These are phyloP conservation scores for Phytophthora meadii DNA, from an alignment of 352 stramenopile species.

Conservation along the genomic window DNA sequence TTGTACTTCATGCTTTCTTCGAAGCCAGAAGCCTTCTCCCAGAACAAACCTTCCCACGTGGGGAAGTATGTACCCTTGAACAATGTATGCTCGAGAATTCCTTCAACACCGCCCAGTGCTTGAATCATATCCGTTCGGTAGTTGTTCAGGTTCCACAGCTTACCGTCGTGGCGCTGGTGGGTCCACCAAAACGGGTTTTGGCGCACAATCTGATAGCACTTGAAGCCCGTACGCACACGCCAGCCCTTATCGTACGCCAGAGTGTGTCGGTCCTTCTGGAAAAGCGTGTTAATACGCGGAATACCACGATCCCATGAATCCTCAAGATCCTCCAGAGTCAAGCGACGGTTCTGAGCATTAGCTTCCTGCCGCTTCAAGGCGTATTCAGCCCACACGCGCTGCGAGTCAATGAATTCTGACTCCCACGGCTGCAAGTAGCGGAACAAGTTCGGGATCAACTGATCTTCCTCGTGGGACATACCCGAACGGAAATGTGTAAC, in stretches of 20 bases:
- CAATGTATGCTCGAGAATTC: conserved; percentile 99
- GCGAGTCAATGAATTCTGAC: conserved; percentile 99
- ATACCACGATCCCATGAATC: conserved; percentile 99
- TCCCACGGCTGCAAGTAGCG: conserved; percentile 99
- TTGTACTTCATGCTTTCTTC: conserved; percentile 99
- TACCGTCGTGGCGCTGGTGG: conserved; percentile 98
- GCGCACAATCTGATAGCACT: conserved; percentile 97
- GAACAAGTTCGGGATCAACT: conserved; percentile 99
- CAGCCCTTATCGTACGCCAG: conserved; percentile 99
- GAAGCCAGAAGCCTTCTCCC: conserved; percentile 98
- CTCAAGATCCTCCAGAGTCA: conserved; percentile 99
- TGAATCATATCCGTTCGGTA: conserved; percentile 99
- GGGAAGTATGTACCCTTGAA: conserved; percentile 99
- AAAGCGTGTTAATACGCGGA: conserved; percentile 96
- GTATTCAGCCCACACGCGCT: conserved; percentile 99
- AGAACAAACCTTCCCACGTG: conserved; percentile 99
- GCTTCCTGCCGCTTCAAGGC: conserved; percentile 99
- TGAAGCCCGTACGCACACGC: conserved; percentile 98
- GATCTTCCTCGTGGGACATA: conserved; percentile 98
- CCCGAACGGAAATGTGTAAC: conserved; percentile 99
- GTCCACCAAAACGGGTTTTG: conserved; percentile 99
- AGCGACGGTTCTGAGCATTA: conserved; percentile 97
- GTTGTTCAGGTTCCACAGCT: conserved; percentile 99
- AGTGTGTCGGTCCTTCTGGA: conserved; percentile 99
- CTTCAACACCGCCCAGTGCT: conserved; percentile 98